Evolutionary conservation across 805 yeast species (phyloP).

Genomic region (Diddensiella transvaalensis): DNA sequence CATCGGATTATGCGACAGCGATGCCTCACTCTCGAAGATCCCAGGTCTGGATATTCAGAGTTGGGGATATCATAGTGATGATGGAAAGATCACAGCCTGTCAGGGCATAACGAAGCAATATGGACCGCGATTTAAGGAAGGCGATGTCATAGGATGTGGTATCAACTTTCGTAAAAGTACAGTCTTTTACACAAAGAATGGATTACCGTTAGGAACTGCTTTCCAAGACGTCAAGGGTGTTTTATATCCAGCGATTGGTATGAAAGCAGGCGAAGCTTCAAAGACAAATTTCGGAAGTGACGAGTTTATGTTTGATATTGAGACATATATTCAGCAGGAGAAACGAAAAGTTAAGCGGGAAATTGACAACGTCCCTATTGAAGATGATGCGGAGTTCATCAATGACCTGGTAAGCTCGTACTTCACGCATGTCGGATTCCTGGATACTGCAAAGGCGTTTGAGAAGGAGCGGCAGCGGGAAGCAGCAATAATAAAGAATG

Average conservation of each 20-base stretch:
- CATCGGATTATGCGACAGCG: conserved; percentile 43
- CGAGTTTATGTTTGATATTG: conserved; percentile 60
- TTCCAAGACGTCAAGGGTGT: conserved; percentile 43
- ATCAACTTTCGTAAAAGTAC: conserved; percentile 60
- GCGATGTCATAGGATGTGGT: conserved; percentile 81
- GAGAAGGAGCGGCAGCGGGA: conserved; percentile 42
- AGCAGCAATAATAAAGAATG: conserved; percentile 14
- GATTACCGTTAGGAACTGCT: conserved; percentile 56
- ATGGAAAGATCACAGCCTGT: conserved; percentile 42
- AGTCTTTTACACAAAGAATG: conserved; percentile 79
- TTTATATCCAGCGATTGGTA: conserved; percentile 49
- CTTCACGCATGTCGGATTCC: conserved; percentile 56
- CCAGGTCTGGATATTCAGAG: conserved; percentile 48
- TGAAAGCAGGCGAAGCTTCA: conserved; percentile 42
- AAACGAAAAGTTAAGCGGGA: conserved; percentile 35
- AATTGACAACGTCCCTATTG: conserved; percentile 15
- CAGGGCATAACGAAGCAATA: conserved; percentile 40
- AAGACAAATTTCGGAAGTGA: conserved; percentile 48
- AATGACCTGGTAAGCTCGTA: conserved; percentile 43
- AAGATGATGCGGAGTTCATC: conserved; percentile 24
- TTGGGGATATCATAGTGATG: conserved; percentile 53
- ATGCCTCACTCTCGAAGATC: conserved; percentile 34
- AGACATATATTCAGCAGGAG: conserved; percentile 46
- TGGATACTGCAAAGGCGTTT: conserved; percentile 52
- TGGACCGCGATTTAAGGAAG: conserved; percentile 46